These are phyloP conservation scores for Gonapodya sp. DNA, from an alignment of 192 early-diverging fungal genomes.

Conservation along the genomic window DNA sequence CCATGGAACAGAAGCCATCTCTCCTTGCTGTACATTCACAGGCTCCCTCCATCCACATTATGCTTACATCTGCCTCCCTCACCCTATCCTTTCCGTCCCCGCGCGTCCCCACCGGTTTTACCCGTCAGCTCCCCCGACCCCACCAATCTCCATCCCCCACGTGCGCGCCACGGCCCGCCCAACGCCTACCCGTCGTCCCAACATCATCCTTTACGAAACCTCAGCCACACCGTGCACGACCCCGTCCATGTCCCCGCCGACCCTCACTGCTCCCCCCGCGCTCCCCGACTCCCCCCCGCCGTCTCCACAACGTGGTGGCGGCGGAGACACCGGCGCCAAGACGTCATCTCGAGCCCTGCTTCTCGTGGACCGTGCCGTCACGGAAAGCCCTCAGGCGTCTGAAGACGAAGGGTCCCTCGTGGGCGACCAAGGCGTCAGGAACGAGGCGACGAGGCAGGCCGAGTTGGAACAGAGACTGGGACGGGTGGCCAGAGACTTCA, in stretches of 20 bases:
- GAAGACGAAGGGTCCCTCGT: too few relatives aligned
- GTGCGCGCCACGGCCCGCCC: background rate
- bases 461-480: background rate
- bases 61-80: too few relatives aligned
- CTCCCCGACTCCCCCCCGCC: background rate
- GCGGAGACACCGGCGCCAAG: background rate
- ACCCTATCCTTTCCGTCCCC: too few relatives aligned
- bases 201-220: background rate
- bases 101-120: too few relatives aligned
- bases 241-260: background rate
- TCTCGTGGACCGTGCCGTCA: too few relatives aligned
- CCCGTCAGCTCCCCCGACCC: background rate
- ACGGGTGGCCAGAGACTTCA: background rate
- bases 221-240: background rate
- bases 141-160: background rate
- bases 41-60: too few relatives aligned
- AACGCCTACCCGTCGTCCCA: background rate
- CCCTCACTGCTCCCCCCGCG: background rate
- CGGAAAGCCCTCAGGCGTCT: too few relatives aligned
- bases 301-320: background rate
- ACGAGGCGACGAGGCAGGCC: background rate
- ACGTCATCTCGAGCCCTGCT: too few relatives aligned
- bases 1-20: too few relatives aligned
- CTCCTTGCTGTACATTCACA: too few relatives aligned
- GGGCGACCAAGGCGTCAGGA: too few relatives aligned